These are phyloP conservation scores for Pelargonium exstipulatum DNA, from an alignment of 441 rosid genomes.

Conservation along the genomic window DNA sequence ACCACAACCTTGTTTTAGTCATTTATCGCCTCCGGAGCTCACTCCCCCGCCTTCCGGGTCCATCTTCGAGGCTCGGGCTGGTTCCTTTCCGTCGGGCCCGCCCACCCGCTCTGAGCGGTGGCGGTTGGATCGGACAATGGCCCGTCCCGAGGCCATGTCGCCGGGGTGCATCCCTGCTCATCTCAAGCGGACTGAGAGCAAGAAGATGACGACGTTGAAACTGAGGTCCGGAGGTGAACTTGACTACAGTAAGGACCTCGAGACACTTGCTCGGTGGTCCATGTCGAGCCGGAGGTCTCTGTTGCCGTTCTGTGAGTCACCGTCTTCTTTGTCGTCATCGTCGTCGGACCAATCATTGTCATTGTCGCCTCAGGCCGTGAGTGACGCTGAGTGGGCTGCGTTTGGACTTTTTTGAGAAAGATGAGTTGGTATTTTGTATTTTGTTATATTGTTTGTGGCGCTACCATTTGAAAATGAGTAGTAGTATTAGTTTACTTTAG, in stretches of 20 bases:
- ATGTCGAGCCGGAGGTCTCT: constrained; percentile 51
- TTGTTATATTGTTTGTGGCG: no score
- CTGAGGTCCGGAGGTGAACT: constrained; percentile 26
- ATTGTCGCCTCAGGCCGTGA: constrained; percentile 40
- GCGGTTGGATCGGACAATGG: constrained; percentile 38
- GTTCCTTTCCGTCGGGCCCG: constrained; percentile 58
- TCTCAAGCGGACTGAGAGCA: constrained; percentile 37
- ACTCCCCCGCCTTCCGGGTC: constrained; percentile 58
- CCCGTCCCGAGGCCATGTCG: constrained; percentile 35
- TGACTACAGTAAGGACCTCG: constrained; percentile 39
- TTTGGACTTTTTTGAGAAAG: constrained; percentile 52
- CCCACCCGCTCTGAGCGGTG: constrained; percentile 53
- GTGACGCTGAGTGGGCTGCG: constrained; percentile 63
- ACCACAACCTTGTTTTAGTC: constrained; percentile 16
- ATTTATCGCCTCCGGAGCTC: constrained; percentile 34
- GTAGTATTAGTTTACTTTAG: no score
- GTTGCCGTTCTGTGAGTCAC: constrained; percentile 45
- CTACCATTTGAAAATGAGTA: no score
- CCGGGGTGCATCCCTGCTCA: constrained; percentile 70
- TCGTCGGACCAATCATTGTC: constrained; percentile 24
- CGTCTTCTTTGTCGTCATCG: constrained; percentile 30
- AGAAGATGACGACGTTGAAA: constrained; percentile 25
- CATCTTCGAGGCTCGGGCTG: constrained; percentile 35
- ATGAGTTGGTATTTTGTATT: no score
- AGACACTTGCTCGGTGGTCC: constrained; percentile 46